Conservation (phyloP, 1,284 basidiomycete genomes). For the Melampsora americana region DNA sequence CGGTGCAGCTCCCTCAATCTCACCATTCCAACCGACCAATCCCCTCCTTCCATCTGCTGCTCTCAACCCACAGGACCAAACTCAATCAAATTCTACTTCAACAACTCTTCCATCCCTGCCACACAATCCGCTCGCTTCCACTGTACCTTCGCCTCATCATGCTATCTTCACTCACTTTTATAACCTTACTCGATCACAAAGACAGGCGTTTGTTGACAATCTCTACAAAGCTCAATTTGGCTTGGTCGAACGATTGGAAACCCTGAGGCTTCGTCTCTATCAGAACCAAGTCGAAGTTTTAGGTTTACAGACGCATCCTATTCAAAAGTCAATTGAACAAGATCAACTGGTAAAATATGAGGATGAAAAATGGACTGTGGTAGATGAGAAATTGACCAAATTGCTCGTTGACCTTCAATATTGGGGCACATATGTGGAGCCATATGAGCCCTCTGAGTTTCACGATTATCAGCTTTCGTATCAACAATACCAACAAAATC, state of each 20-base stretch:
- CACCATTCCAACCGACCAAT: not conserved
- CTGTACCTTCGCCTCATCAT: conserved; percentile 18
- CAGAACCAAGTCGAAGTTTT: conserved; percentile 30
- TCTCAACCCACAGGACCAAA: not conserved
- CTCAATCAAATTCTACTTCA: not conserved
- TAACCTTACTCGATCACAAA: conserved; percentile 14
- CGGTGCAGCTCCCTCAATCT: not conserved
- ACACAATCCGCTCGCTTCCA: not conserved
- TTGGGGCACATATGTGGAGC: conserved; percentile 7
- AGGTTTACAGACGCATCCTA: conserved; percentile 6
- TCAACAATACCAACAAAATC: not conserved
- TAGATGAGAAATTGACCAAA: conserved; percentile 29
- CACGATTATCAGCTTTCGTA: not conserved
- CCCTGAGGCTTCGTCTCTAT: conserved; percentile 25
- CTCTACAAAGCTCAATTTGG: conserved; percentile 36
- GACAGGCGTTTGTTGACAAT: conserved; percentile 30
- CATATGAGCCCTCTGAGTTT: conserved; percentile 1
- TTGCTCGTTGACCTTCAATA: conserved; percentile 27
- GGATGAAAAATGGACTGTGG: conserved; percentile 21
- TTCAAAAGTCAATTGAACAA: not conserved
- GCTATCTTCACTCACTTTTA: conserved; percentile 24
- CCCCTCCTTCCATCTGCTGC: not conserved
- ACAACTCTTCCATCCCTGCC: conserved; percentile 4
- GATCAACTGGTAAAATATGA: conserved; percentile 11
- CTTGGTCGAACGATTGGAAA: conserved; percentile 30